These are phyloP conservation scores for Croton laevigatus DNA, from an alignment of 441 rosid genomes.

Conservation along the genomic window DNA sequence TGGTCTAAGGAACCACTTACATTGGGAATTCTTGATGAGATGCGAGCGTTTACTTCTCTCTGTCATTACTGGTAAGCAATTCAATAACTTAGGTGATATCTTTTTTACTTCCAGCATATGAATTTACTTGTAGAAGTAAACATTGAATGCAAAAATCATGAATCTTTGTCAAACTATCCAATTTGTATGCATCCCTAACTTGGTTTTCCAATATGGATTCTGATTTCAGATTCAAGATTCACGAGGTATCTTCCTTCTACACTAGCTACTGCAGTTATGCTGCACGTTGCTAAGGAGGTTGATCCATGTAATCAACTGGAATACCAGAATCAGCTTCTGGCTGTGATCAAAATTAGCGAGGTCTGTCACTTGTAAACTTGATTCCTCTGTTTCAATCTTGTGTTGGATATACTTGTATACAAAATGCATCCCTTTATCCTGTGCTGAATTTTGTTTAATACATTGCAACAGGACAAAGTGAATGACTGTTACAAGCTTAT, in stretches of 20 bases:
- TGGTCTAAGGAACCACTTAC: conserved; percentile 47
- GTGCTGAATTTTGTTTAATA: conserved; percentile 25
- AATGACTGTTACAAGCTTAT: conserved; percentile 49
- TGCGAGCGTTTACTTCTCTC: conserved; percentile 51
- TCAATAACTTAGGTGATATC: background rate
- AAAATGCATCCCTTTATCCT: background rate
- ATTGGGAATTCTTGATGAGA: conserved; percentile 50
- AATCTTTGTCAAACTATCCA: background rate
- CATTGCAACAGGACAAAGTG: conserved; percentile 41
- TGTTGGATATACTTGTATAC: background rate
- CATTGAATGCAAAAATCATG: background rate
- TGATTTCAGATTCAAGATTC: conserved; percentile 50
- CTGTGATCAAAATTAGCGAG: conserved; percentile 45
- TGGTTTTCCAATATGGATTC: conserved; percentile 7
- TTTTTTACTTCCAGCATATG: conserved; percentile 1
- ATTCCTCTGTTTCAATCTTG: background rate
- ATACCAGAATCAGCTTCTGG: conserved; percentile 41
- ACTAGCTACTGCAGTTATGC: conserved; percentile 57
- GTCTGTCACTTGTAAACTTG: conserved; percentile 25
- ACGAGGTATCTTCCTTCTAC: conserved; percentile 53
- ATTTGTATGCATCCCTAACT: background rate
- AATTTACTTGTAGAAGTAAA: conserved; percentile 1
- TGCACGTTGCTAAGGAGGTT: conserved; percentile 42
- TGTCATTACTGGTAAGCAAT: conserved; percentile 45
- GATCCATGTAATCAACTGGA: conserved; percentile 41